Evolutionary conservation across 2,329 filamentous ascomycete species (phyloP), one percentile per base, ranked within the genome.

Genomic region (Ophiostoma populinum): DNA sequence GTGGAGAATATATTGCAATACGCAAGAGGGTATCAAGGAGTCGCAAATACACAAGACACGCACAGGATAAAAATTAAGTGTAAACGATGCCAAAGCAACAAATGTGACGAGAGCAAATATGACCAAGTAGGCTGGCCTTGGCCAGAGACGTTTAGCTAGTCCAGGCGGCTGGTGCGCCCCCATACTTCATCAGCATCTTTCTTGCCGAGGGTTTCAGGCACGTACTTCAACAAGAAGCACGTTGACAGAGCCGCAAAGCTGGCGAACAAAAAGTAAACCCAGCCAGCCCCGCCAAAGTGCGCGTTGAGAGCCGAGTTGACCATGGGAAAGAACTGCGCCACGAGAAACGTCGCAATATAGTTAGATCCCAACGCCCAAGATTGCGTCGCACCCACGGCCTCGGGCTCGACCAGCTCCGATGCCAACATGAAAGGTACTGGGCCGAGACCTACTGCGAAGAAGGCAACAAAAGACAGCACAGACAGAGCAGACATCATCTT

Each of bases 401-500:
- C 83, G 10, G 83, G 76, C 0, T 76, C 80, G 1, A 95, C 90
- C 3, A 95, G 69, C 55, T 95, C 90, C 2, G 81, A 86, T 0
- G 86, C 78, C 31, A 98, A 66, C 45, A 95, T 92, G 54, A 95
- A 98, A 0, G 90, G 90, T 1, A 98, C 82, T 0, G 90, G 90
- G 0, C 90, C 90, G 0, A 98, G 67, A 1, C 90, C 90, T 11
- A 93, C 69, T 0, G 81, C 90, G 46, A 94, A 98, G 49, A 80
- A 83, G 5, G 72, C 77, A 2, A 95, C 90, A 48, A 95, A 98
- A 18, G 78, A 58, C 9, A 94, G 62, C 0, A 92, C 85, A 0
- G 82, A 73, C 0, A 92, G 50, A 0, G 83, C 86, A 0, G 83
- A 92, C 10, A 94, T 58, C 3, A 80, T 57, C 48, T 86, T 78